Conservation (phyloP, 2,329 filamentous ascomycete species). For the Alternaria arbusti region DNA sequence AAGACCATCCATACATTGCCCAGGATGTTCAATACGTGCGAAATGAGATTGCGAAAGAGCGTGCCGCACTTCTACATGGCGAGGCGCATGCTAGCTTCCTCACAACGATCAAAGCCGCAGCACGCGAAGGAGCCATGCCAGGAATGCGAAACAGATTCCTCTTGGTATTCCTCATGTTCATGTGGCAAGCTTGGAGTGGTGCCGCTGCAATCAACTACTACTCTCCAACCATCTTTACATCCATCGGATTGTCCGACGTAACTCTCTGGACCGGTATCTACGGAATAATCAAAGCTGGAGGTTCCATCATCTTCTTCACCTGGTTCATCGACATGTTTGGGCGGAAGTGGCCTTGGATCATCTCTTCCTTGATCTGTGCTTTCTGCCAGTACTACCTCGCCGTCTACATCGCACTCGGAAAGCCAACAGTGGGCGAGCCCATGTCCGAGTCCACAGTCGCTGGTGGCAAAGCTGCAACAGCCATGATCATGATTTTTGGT, state of each 20-base stretch:
- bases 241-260: slow-evolving; percentile 44
- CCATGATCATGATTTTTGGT: slow-evolving; percentile 52
- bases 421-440: slow-evolving; percentile 33
- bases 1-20: slow-evolving; percentile 50
- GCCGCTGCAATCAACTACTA: slow-evolving; percentile 48
- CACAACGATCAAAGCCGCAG: slow-evolving; percentile 38
- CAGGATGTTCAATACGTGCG: slow-evolving; percentile 44
- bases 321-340: slow-evolving; percentile 48
- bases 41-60: slow-evolving; percentile 39
- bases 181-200: slow-evolving; percentile 36
- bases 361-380: slow-evolving; percentile 45
- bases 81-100: slow-evolving; percentile 34
- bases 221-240: slow-evolving; percentile 45
- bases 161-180: slow-evolving; percentile 51
- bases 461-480: slow-evolving; percentile 49
- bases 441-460: slow-evolving; percentile 44
- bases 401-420: slow-evolving; percentile 45
- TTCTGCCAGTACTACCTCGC: slow-evolving; percentile 49
- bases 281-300: slow-evolving; percentile 46
- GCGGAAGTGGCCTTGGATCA: slow-evolving; percentile 47
- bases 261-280: slow-evolving; percentile 49
- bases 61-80: slow-evolving; percentile 33
- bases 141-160: slow-evolving; percentile 52
- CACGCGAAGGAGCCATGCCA: slow-evolving; percentile 36
- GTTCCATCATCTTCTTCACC: slow-evolving; percentile 47